Base-by-base conservation (phyloP, 768 basidiomycete species). In the Pleurotus djamor region DNA sequence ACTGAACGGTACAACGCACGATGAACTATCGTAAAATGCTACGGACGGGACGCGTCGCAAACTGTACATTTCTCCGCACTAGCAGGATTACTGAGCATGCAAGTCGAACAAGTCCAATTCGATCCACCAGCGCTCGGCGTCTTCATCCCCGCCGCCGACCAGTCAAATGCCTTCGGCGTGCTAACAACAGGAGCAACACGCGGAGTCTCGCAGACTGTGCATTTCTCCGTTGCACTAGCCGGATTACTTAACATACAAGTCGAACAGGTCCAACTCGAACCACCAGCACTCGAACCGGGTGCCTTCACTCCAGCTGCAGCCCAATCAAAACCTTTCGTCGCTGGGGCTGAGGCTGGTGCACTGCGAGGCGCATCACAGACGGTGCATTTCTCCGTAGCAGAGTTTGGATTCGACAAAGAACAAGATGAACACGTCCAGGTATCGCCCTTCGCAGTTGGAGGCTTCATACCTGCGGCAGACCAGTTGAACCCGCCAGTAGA, bases 371-470 rank as follows among this genome's bases (percentile, higher is more conserved):
- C 57, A 13, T 85, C 83, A 61, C 85, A 87, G 38, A 82, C 54
- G 2, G 66, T 68, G 67, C 86, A 88, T 64, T 85, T 81, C 5
- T 74, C 76, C 32, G 64, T 65, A 16, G 72, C 79, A 43, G 71
- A 69, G 16, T 73, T 72, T 17, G 77, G 74, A 67, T 85, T 90
- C 48, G 67, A 62, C 56, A 86, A 64, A 66, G 70, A 72, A 60
- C 90, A 92, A 3, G 69, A 63, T 1, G 69, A 71, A 66, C 89
- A 91, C 14, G 63, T 81, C 89, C 89, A 91, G 16, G 61, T 64
- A n/a, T 63, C 61, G 52, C 66, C 64, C 21, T 64, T 69, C 48
- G 63, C 65, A 3, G 60, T 61, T 4, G 84, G 80, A 2, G 77
- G 69, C 61, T 81, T 85, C 57, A 83, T 68, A 3, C 86, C 87